Evolutionary conservation across 805 yeast genomes (phyloP).

Genomic region (Saturnispora ahearnii): DNA sequence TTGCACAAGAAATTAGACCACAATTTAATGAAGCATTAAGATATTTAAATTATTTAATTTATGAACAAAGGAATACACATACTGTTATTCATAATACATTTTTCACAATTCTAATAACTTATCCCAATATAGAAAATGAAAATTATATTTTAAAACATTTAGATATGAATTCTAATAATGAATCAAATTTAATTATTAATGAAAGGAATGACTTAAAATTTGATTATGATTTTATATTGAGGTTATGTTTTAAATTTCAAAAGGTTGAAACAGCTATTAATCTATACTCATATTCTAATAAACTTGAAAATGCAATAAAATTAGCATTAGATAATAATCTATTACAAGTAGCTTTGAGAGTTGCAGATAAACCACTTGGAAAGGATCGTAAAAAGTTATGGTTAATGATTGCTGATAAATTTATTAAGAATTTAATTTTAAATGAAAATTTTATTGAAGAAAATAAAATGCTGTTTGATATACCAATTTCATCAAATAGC

Average conservation of each 20-base stretch:
- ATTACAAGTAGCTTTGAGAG: slow-evolving; percentile 46
- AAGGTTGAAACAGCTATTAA: slow-evolving; percentile 60
- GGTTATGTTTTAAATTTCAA: slow-evolving; percentile 56
- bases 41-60: slow-evolving; percentile 49
- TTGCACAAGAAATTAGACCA: slow-evolving; percentile 28
- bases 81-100: slow-evolving; percentile 58
- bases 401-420: slow-evolving; percentile 52
- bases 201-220: slow-evolving; percentile 32
- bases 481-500: slow-evolving; percentile 2
- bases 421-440: slow-evolving; percentile 30
- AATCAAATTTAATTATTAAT: slow-evolving; percentile 10
- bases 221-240: slow-evolving; percentile 65
- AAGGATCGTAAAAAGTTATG: slow-evolving; percentile 59
- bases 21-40: slow-evolving; percentile 55
- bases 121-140: slow-evolving; percentile 35
- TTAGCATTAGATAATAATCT: slow-evolving; percentile 58
- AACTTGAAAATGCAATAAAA: slow-evolving; percentile 73
- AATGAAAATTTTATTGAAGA: slow-evolving; percentile 22
- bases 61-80: slow-evolving; percentile 35
- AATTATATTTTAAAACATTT: slow-evolving; percentile 42
- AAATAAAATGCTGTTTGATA: slow-evolving; percentile 14
- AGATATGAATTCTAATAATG: slow-evolving; percentile 25
- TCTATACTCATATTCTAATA: slow-evolving; percentile 57
- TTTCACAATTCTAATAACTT: slow-evolving; percentile 54
- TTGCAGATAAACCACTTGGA: slow-evolving; percentile 43